Evolutionary conservation across 106 monocot genomes (phyloP).

Genomic region (Apostasia shenzhenica): DNA sequence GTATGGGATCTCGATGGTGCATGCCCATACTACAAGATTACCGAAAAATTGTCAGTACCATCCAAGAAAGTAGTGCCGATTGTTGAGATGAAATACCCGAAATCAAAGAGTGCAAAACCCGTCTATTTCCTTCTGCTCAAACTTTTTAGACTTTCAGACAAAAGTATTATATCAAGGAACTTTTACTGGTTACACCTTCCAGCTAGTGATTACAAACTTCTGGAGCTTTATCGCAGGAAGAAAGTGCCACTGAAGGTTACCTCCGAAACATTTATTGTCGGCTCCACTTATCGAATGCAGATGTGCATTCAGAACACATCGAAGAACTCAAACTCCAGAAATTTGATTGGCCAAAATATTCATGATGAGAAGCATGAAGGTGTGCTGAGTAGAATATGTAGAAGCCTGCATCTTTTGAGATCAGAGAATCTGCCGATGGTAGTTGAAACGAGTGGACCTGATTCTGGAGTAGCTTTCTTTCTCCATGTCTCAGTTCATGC

Average conservation of each 20-base stretch:
- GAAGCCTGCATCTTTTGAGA: slow-evolving; percentile 11
- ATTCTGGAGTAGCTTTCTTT: slow-evolving; percentile 86
- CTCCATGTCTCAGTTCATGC: slow-evolving; percentile 86
- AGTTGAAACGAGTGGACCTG: slow-evolving; percentile 33
- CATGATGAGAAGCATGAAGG: slow-evolving; percentile 7
- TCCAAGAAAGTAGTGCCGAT: slow-evolving; percentile 55
- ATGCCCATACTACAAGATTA: slow-evolving; percentile 73
- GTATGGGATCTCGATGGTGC: slow-evolving; percentile 84
- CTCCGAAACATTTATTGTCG: slow-evolving; percentile 49
- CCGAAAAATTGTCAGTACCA: slow-evolving; percentile 45
- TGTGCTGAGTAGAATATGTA: slow-evolving; percentile 26
- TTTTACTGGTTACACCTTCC: slow-evolving; percentile 90
- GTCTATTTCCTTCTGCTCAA: slow-evolving; percentile 96
- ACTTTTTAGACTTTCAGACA: slow-evolving; percentile 62
- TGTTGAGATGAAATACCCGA: slow-evolving; percentile 68
- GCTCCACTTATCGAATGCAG: slow-evolving; percentile 49
- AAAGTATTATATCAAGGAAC: slow-evolving; percentile 67
- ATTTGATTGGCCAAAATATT: too few species aligned
- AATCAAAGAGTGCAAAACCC: slow-evolving; percentile 55
- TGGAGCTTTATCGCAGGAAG: slow-evolving; percentile 56
- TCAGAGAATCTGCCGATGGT: slow-evolving; percentile 10
- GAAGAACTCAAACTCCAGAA: slow-evolving; percentile 17
- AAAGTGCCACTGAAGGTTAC: slow-evolving; percentile 78
- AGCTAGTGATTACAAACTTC: slow-evolving; percentile 64
- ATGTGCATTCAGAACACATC: slow-evolving; percentile 61